Evolutionary conservation across 2,329 filamentous ascomycete species (phyloP).

Genomic region (Fusarium nisikadoi): DNA sequence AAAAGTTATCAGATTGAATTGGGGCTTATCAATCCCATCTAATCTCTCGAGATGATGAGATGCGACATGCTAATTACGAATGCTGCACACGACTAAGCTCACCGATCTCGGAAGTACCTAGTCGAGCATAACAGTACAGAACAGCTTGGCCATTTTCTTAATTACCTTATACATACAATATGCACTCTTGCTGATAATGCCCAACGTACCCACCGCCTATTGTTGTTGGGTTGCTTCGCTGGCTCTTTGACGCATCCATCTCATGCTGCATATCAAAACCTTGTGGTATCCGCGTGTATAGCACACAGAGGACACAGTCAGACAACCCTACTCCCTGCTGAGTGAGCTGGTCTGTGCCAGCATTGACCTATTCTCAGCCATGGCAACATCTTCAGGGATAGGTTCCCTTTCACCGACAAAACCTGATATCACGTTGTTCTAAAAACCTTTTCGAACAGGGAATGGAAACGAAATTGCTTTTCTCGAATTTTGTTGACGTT

Average conservation of each 20-base stretch:
- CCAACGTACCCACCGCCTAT: conserved; percentile 2
- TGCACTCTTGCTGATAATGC: background rate
- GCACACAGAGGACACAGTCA: conserved; percentile 16
- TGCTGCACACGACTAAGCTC: background rate
- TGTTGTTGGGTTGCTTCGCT: conserved; percentile 12
- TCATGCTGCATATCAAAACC: conserved; percentile 7
- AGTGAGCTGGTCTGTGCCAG: conserved; percentile 22
- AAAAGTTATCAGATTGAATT: conserved; percentile 35
- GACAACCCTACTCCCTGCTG: conserved; percentile 11
- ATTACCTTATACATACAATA: background rate
- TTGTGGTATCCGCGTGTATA: background rate
- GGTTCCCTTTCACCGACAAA: conserved; percentile 34
- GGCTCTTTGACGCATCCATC: conserved; percentile 2
- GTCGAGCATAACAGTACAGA: background rate
- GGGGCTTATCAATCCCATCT: conserved; percentile 46
- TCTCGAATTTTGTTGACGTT: background rate
- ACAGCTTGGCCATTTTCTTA: background rate
- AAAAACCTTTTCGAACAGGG: conserved; percentile 5
- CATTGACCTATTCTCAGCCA: conserved; percentile 7
- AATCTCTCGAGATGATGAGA: conserved; percentile 37
- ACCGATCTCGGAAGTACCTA: conserved; percentile 35
- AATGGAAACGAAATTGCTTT: conserved; percentile 20
- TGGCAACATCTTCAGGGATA: conserved; percentile 10
- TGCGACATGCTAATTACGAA: conserved; percentile 13
- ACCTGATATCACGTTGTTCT: background rate